A percentile compares a stretch with the other conserved stretches of the same genome.
These are phyloP conservation scores for Solanum sparsipilum DNA, from an alignment of 257 asterid species.

Conservation along the genomic window DNA sequence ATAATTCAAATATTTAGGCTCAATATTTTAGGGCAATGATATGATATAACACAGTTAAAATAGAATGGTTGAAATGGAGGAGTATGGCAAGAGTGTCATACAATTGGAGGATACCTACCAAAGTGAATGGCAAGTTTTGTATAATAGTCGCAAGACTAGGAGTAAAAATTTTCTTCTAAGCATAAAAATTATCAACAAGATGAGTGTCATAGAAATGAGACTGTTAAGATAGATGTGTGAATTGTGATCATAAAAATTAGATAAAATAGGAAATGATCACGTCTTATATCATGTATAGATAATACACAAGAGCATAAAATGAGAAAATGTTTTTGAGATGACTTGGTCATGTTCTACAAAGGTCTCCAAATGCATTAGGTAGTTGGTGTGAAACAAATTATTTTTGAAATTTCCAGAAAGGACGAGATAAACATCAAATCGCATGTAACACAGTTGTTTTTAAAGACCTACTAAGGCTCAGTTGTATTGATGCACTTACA, in stretches of 20 bases:
- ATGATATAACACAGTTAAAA: background rate
- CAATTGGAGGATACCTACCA: background rate
- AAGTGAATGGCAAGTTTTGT: background rate
- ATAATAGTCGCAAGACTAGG: background rate
- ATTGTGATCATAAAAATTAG: background rate
- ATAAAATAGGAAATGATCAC: background rate
- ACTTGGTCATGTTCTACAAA: background rate
- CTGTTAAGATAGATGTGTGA: background rate
- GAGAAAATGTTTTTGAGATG: background rate
- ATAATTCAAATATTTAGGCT: background rate
- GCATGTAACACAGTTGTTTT: background rate
- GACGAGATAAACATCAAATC: background rate
- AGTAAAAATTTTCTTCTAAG: background rate
- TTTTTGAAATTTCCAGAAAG: background rate
- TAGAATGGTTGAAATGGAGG: background rate
- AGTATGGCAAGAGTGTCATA: background rate
- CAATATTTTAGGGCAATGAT: background rate
- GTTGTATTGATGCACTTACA: background rate
- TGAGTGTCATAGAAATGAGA: background rate
- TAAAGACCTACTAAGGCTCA: background rate
- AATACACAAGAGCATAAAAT: background rate
- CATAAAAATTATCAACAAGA: background rate
- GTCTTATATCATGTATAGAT: background rate
- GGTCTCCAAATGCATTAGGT: background rate
- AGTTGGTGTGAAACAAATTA: background rate